These are phyloP conservation scores for Phytophthora meadii DNA, from an alignment of 352 stramenopile species.

Conservation along the genomic window DNA sequence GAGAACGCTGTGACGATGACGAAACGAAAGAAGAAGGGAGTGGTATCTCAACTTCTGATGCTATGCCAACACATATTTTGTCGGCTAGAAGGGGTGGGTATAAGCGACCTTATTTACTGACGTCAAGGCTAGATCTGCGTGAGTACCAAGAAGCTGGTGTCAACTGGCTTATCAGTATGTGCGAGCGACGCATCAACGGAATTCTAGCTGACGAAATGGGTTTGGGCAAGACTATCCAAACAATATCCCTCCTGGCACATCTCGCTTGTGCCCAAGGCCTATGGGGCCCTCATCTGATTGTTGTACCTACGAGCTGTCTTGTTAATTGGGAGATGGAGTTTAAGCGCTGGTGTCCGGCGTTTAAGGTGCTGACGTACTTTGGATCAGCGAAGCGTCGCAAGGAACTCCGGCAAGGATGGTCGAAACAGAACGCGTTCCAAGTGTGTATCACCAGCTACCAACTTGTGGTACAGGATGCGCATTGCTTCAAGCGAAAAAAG, in stretches of 20 bases:
- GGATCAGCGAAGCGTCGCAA: conserved; percentile 96
- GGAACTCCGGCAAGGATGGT: conserved; percentile 93
- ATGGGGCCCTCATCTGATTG: conserved; percentile 98
- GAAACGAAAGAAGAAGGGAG: conserved; percentile 7
- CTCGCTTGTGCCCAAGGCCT: conserved; percentile 91
- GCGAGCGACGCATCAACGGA: conserved; percentile 97
- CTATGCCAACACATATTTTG: conserved; percentile 1
- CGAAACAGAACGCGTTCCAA: conserved; percentile 96
- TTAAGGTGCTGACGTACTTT: conserved; percentile 99
- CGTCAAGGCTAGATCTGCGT: conserved; percentile 65
- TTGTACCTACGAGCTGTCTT: conserved; percentile 98
- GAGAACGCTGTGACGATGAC: conserved; percentile 4
- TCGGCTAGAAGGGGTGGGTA: conserved; percentile 41
- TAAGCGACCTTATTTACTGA: conserved; percentile 76
- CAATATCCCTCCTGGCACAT: conserved; percentile 97
- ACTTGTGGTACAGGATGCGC: conserved; percentile 97
- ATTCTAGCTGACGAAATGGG: conserved; percentile 99
- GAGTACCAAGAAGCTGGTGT: conserved; percentile 91
- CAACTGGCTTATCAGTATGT: conserved; percentile 99
- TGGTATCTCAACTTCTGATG: background rate
- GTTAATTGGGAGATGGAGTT: conserved; percentile 99
- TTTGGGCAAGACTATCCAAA: conserved; percentile 98
- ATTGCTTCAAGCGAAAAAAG: conserved; percentile 98
- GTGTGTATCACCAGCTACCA: conserved; percentile 99
- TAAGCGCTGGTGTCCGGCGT: conserved; percentile 96